A percentile compares a stretch with the other conserved stretches of the same genome.
phyloP scores from a whole-genome alignment of 148 eudicot genomes.

The Vaccinium darrowii region DNA sequence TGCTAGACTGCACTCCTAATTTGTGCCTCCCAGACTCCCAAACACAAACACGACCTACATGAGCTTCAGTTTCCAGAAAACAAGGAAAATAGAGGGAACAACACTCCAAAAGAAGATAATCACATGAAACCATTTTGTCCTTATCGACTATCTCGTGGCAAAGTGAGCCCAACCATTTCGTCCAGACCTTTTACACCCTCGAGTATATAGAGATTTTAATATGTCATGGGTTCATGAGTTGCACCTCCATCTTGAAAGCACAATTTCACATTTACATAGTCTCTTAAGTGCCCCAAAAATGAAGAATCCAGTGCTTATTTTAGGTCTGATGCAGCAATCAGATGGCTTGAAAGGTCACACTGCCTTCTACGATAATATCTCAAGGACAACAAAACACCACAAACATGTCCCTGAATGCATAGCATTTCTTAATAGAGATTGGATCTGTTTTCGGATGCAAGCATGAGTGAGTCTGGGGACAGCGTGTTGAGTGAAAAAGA shows the following conservation, averaged over 20 bases:
- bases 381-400: background rate
- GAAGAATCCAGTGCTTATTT: background rate
- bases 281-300: background rate
- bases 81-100: background rate
- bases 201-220: background rate
- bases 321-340: background rate
- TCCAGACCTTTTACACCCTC: background rate
- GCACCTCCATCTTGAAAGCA: background rate
- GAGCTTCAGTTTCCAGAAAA: background rate
- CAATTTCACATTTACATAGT: background rate
- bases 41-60: background rate
- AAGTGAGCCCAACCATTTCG: background rate
- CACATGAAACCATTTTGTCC: background rate
- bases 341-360: background rate
- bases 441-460: background rate
- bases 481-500: background rate
- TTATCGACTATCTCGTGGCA: background rate
- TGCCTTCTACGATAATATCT: conserved; percentile 5
- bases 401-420: background rate
- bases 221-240: background rate
- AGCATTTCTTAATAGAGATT: background rate
- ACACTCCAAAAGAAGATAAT: background rate
- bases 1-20: background rate
- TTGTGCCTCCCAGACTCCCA: background rate
- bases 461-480: background rate